Evolutionary conservation across 176 grass and related monocot species (phyloP), one percentile per base, ranked within the genome.

Genomic region (Eremochloa ophiuroides): DNA sequence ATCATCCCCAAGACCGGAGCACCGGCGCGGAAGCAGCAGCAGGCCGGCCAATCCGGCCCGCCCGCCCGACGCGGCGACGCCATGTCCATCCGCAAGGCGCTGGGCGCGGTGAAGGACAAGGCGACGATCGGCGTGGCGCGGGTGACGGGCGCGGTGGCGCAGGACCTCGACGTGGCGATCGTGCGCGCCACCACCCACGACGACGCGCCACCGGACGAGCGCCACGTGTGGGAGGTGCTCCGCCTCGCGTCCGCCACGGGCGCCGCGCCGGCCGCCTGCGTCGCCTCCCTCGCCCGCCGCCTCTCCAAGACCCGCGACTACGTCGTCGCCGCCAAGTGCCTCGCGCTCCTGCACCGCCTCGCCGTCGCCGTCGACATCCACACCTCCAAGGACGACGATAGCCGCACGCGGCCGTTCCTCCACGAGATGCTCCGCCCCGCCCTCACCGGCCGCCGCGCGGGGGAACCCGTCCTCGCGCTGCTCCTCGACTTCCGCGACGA

Each of bases 101-200:
- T 98, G 35, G 95, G 95, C 62, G 78, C 92, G 2, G 82, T 98
- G 9, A 98, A 94, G 88, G 95, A 98, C 88, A 84, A 91, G 71
- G 87, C 95, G 0, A 93, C 59, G 75, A 98, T 98, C 72, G 70
- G 95, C 66, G 50, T 98, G 25, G 95, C 95, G 11, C 85, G 89
- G 81, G 92, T 98, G 7, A 66, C 92, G 10, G 74, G 78, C 70
- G 71, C 72, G 9, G 84, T 72, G 3, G 84, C 86, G 8, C 86
- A 92, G 15, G 95, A 98, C n/a, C 88, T 94, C 1, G 90, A 94
- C 66, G 95, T 98, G 3, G 83, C 91, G 8, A 71, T 98, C 43
- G 86, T 98, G 31, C 90, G 89, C 75, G 88, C 77, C 37, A 98
- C 95, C 13, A 88, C 86, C 43, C 95, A 98, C 74, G 92, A 93